phyloP scores from a whole-genome alignment of 768 basidiomycete species.

The Auricularia heimuer region DNA sequence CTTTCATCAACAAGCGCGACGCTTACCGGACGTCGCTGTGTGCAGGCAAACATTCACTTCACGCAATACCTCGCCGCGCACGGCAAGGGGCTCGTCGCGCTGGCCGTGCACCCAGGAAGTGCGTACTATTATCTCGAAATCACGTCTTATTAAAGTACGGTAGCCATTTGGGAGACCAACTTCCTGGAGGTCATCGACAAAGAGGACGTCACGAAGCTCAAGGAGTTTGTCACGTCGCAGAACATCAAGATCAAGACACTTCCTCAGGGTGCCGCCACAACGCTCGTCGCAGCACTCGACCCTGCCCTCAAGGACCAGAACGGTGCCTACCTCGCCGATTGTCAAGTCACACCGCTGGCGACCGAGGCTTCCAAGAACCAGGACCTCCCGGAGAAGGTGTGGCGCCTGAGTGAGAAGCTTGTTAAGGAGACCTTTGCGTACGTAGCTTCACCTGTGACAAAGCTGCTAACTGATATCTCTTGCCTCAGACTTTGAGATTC shows the following conservation, averaged over 20 bases:
- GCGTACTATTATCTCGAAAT: neutral
- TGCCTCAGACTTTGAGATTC: too few relatives aligned
- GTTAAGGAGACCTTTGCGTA: neutral
- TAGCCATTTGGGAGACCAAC: neutral
- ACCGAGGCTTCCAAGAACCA: neutral
- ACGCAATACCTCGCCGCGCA: neutral
- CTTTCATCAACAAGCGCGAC: neutral
- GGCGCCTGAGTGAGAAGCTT: neutral
- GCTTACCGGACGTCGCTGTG: neutral
- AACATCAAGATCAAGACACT: neutral
- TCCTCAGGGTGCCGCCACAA: neutral
- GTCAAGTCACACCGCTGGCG: neutral
- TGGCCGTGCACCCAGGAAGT: neutral
- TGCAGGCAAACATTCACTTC: neutral
- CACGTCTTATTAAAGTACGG: too few relatives aligned
- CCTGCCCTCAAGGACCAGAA: neutral
- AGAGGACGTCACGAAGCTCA: neutral
- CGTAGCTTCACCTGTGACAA: too few relatives aligned
- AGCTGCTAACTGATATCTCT: too few relatives aligned
- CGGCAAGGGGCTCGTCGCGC: neutral
- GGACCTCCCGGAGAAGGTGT: neutral
- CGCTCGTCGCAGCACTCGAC: slow-evolving; percentile 1
- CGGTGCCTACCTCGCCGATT: neutral
- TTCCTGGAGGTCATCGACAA: neutral
- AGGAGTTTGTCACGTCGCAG: neutral